Evolutionary conservation across 2,329 filamentous ascomycete genomes (phyloP).

Genomic region (Ceratocystis harringtonii): DNA sequence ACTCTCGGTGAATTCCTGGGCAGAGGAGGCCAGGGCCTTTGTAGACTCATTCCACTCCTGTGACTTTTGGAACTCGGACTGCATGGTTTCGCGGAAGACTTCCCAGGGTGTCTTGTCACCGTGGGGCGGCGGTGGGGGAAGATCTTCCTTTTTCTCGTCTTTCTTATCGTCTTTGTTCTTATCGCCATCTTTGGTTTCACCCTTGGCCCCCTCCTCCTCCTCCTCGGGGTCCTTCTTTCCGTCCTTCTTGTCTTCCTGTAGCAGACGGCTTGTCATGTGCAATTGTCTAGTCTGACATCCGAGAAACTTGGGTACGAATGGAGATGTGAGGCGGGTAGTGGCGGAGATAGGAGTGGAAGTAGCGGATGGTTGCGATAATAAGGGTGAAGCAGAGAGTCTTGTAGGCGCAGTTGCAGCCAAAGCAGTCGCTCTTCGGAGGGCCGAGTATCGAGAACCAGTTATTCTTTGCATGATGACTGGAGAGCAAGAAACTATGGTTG

Average conservation of each 20-base stretch:
- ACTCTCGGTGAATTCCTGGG: constrained; percentile 84
- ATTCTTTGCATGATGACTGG: constrained; percentile 13
- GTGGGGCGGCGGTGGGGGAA: constrained; percentile 82
- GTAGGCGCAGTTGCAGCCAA: constrained; percentile 23
- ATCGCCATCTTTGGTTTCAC: constrained; percentile 31
- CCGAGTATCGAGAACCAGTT: constrained; percentile 4
- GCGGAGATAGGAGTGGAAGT: constrained; percentile 26
- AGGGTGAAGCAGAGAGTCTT: constrained; percentile 34
- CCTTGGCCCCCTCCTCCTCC: constrained; percentile 20
- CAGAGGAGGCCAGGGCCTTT: constrained; percentile 77
- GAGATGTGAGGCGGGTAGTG: constrained; percentile 28
- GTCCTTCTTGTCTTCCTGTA: constrained; percentile 8
- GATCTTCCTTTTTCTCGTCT: constrained; percentile 45
- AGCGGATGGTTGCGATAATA: constrained; percentile 28
- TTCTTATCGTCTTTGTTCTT: constrained; percentile 31
- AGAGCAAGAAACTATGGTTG: not conserved
- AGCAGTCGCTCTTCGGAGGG: constrained; percentile 10
- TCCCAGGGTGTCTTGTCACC: constrained; percentile 98
- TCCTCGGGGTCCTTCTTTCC: constrained; percentile 25
- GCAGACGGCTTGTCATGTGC: constrained; percentile 23
- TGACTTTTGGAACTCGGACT: constrained; percentile 83
- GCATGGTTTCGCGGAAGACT: constrained; percentile 94
- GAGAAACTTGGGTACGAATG: constrained; percentile 19
- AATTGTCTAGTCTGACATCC: constrained; percentile 17
- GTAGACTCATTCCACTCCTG: constrained; percentile 99